Base-by-base conservation (phyloP, 768 basidiomycete genomes). In the Royoungia palumana region DNA sequence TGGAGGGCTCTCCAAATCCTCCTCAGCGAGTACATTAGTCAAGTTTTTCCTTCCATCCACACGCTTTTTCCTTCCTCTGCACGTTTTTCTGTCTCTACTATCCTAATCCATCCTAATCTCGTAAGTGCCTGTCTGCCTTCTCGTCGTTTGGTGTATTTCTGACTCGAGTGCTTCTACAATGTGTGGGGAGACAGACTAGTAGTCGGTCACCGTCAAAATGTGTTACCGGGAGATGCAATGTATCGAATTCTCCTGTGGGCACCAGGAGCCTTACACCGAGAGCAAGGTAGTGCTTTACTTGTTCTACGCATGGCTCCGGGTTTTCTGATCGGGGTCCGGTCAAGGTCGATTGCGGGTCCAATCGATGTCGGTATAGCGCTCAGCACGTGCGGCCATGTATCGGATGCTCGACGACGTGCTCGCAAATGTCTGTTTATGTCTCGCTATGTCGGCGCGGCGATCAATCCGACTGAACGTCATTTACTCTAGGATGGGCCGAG, bases 271-370 rank as follows among this genome's bases (percentile, higher is more conserved):
- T 5, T 44, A 57, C 38, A 60, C 48, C 6, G 65, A 70, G 37
- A 60, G 46, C 51, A 70, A 66, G 61, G 68, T 66, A 36, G 27
- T 32, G 53, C 55, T 12, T 17, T 25, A 56, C 61, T 32, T 61
- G 27, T 62, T 7, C 60, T 67, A 30, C 58, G 55, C n/a, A 47
- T 57, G 16, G 14, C 4, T 13, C 45, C 63, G 63, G 48, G 41
- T 55, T 49, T 47, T 34, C 39, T 48, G 35, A 43, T 47, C 19
- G 50, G 47, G 22, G 51, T 21, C 35, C 25, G 24, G 21, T 7
- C 35, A 24, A 78, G 76, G 65, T 76, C 46, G 76, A 78, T 53
- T 78, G 77, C 46, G 53, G 60, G 25, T 66, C 65, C 36, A 49
- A 50, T 50, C 58, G 50, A 37, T 78, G 77, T 53, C 72, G 75